Evolutionary conservation across 305 asterid species (phyloP), one percentile per base, ranked within the genome.

Genomic region (Fraxinus greggii): DNA sequence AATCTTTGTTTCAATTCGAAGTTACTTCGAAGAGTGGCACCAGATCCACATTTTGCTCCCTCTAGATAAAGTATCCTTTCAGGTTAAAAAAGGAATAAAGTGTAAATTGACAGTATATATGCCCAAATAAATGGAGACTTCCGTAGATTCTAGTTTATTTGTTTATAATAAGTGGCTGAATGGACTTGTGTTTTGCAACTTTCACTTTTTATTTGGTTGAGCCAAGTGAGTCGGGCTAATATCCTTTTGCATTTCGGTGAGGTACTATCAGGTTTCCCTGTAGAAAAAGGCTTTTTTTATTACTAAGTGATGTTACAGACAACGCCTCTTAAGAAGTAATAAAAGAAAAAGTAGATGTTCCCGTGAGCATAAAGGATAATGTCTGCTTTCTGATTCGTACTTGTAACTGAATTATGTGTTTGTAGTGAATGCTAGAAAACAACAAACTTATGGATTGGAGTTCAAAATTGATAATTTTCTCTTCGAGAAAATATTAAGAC

Each of bases 1-100:
- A 28, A 67, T 26, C 33, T 83, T 85, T 81, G 83, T 80, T 81
- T 83, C 72, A 31, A 80, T 82, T 87, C 28, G 83, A 83, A 81
- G 86, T 81, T 76, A 77, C 72, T 75, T 76, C 76, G 65, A 72
- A 31, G 83, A 85, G 67, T 81, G 67, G 77, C 81, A 32, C 79
- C 83, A 84, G 87, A 88, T 88, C 88, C 88, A 35, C 35, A 31
- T 78, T 88, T 85, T 81, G 72, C 85, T 85, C 87, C 84, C 86
- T 85, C 78, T 87, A 69, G 61, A 54, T 12, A 31, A 35, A 78
- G 79, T 80, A 79, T 56, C 79, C 31, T 72, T 83, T 76, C 24
- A 17, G 42, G 9, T 70, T 70, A 29, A 70, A 70, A 15, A 70
- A 29, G 45, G 85, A 78, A 69, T 83, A 78, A 77, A 78, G 72